Percentiles rank a stretch among this genome's conserved stretches.
Evolutionary conservation across 257 asterid genomes (phyloP).

Genomic region (Nyctanthes arbortristis): DNA sequence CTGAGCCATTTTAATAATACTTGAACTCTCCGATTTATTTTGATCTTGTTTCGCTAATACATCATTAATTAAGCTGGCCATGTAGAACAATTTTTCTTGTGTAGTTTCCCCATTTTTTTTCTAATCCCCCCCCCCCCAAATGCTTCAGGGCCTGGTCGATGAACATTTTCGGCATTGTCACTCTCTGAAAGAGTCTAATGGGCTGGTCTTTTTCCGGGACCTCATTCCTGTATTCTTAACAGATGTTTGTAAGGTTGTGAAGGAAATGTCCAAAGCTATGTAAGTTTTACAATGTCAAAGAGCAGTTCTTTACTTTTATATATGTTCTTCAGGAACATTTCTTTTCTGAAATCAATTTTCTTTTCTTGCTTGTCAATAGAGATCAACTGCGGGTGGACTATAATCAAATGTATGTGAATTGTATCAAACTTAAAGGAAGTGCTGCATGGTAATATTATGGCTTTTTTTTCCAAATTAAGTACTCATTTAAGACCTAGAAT

Average conservation of each 20-base stretch:
- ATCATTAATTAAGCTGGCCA: background rate
- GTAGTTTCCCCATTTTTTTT: background rate
- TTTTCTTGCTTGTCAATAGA: slow-evolving; percentile 30
- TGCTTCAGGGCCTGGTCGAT: slow-evolving; percentile 42
- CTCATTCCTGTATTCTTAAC: slow-evolving; percentile 28
- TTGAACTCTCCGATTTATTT: background rate
- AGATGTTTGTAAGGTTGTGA: slow-evolving; percentile 21
- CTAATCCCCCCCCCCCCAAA: too few species aligned
- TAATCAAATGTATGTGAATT: background rate
- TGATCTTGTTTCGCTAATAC: background rate
- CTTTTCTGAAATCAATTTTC: background rate
- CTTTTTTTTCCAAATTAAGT: background rate
- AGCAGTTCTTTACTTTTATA: background rate
- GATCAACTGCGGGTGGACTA: slow-evolving; percentile 6
- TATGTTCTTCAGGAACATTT: background rate
- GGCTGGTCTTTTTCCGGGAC: slow-evolving; percentile 40
- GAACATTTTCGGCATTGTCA: slow-evolving; percentile 31
- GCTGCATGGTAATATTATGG: slow-evolving; percentile 15
- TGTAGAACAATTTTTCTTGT: background rate
- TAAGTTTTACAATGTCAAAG: slow-evolving; percentile 25
- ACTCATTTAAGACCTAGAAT: background rate
- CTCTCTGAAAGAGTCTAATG: slow-evolving; percentile 35
- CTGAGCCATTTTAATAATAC: background rate
- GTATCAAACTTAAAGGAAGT: slow-evolving; percentile 17
- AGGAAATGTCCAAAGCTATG: slow-evolving; percentile 27